A percentile compares a stretch with the other conserved stretches of the same genome.
Evolutionary conservation across 2,329 filamentous ascomycete genomes (phyloP).

Genomic region (Helotiales sp.): DNA sequence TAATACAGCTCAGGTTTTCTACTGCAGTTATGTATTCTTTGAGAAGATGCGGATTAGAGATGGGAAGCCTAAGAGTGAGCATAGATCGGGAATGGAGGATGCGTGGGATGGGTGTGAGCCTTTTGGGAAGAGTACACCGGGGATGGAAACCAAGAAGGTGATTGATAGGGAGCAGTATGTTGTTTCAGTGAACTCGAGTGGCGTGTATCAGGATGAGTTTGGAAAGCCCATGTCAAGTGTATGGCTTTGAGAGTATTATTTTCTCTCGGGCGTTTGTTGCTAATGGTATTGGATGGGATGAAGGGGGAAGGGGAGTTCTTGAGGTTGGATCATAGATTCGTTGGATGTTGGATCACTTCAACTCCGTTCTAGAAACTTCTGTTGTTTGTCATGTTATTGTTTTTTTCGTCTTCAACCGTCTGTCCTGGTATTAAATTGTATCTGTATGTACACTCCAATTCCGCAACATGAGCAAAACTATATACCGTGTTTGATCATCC

Average conservation of each 20-base stretch:
- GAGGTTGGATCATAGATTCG: no score
- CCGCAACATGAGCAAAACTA: no score
- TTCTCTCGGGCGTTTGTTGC: no score
- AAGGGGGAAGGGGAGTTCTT: no score
- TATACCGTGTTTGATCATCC: no score
- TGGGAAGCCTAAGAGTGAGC: constrained; percentile 51
- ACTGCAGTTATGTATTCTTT: constrained; percentile 58
- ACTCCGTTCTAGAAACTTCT: no score
- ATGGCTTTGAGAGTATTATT: background rate
- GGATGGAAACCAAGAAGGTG: background rate
- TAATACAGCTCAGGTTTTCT: constrained; percentile 50
- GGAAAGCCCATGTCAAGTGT: background rate
- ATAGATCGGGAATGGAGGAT: constrained; percentile 49
- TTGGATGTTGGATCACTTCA: no score
- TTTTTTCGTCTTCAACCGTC: no score
- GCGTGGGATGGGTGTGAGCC: background rate
- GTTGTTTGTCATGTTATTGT: no score
- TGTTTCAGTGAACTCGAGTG: background rate
- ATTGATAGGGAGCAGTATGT: background rate
- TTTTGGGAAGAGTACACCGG: background rate
- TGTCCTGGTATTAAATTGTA: no score
- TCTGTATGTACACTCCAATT: no score
- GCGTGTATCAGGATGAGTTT: background rate
- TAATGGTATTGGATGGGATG: no score
- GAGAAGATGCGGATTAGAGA: constrained; percentile 56